Evolutionary conservation across 2,329 filamentous ascomycete genomes (phyloP).

Genomic region (Endothia cerciana): DNA sequence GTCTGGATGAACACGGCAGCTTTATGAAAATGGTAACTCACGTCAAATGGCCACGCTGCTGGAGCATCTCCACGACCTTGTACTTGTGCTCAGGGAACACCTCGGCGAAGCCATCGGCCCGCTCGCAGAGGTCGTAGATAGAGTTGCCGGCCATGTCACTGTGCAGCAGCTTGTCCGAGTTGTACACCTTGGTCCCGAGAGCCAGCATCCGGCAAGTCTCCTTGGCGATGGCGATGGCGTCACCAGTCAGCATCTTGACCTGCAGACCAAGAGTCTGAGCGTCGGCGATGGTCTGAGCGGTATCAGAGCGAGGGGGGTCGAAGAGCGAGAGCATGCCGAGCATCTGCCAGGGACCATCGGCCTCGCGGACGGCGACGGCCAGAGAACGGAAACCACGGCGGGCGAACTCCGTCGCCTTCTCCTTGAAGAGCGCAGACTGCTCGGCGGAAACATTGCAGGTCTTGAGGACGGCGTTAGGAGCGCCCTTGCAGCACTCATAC

Average conservation of each 20-base stretch:
- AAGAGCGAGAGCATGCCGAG: slow-evolving; percentile 81
- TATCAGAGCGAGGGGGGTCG: slow-evolving; percentile 78
- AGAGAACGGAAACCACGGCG: slow-evolving; percentile 80
- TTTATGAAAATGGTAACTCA: slow-evolving; percentile 50
- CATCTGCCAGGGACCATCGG: slow-evolving; percentile 73
- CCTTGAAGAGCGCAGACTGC: slow-evolving; percentile 68
- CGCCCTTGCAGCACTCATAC: slow-evolving; percentile 77
- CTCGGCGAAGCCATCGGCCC: slow-evolving; percentile 74
- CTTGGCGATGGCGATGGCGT: slow-evolving; percentile 78
- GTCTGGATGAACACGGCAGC: slow-evolving; percentile 49
- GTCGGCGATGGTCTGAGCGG: slow-evolving; percentile 77
- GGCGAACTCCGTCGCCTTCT: slow-evolving; percentile 75
- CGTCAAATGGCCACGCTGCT: slow-evolving; percentile 49
- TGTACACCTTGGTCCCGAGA: slow-evolving; percentile 80
- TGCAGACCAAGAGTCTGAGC: slow-evolving; percentile 75
- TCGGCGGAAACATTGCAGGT: slow-evolving; percentile 70
- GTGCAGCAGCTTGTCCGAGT: slow-evolving; percentile 77
- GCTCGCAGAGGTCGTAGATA: slow-evolving; percentile 77
- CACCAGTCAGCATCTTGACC: slow-evolving; percentile 83
- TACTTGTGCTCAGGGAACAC: slow-evolving; percentile 79
- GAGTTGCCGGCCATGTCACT: slow-evolving; percentile 74
- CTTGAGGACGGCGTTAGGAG: slow-evolving; percentile 74
- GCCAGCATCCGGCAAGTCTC: slow-evolving; percentile 84
- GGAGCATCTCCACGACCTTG: slow-evolving; percentile 75
- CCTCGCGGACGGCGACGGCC: slow-evolving; percentile 78